phyloP scores from a whole-genome alignment of 208 protist species.

The Blastocrithidia nonstop region DNA sequence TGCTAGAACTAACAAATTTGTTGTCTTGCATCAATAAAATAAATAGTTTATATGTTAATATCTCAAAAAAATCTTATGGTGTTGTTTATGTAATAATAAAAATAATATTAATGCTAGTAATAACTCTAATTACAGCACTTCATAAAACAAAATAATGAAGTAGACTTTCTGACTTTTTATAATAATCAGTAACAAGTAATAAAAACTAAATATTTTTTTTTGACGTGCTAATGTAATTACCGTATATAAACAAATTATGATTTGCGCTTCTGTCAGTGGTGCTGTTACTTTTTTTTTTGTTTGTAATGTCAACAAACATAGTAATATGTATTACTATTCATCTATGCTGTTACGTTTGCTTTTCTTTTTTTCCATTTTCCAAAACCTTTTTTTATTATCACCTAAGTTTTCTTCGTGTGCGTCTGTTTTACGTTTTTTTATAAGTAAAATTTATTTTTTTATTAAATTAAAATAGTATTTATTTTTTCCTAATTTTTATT shows the following conservation, averaged over 20 bases:
- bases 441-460: no score
- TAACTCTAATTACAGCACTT: neutral
- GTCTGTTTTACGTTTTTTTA: no score
- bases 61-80: neutral
- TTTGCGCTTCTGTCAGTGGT: neutral
- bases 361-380: no score
- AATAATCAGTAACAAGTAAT: neutral
- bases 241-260: neutral
- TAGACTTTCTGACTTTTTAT: neutral
- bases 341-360: no score
- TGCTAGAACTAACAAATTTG: conserved; percentile 3
- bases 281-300: neutral
- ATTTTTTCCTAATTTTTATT: no score
- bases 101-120: neutral
- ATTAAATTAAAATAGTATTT: no score
- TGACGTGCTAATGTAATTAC: neutral
- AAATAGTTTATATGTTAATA: neutral
- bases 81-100: conserved; percentile 3
- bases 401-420: no score
- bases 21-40: conserved; percentile 1
- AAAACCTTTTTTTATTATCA: no score
- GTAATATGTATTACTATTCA: no score
- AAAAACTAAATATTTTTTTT: conserved; percentile 1
- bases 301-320: no score
- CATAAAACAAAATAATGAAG: neutral